Evolutionary conservation across 495 filamentous ascomycete species (phyloP).

Genomic region (Neurospora sp.): DNA sequence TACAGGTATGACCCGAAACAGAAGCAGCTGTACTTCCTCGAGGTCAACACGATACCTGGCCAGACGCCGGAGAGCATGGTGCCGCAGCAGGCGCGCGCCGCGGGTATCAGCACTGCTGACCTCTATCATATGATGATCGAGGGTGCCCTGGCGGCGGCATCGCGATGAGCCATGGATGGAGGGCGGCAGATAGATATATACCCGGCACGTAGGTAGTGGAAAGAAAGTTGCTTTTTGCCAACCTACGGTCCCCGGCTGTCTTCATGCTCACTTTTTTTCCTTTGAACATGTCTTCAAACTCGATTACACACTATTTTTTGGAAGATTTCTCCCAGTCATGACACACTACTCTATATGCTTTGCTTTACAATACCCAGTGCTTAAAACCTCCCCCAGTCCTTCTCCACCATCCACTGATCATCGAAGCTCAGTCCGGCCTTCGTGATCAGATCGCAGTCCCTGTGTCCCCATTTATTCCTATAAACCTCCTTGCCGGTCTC

Average conservation of each 20-base stretch:
- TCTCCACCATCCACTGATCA: slow-evolving; percentile 43
- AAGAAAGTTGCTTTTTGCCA: background rate
- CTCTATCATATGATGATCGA: background rate
- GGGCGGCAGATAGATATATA: background rate
- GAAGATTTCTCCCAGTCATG: background rate
- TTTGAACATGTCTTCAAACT: background rate
- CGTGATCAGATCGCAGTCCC: slow-evolving; percentile 36
- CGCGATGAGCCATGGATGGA: background rate
- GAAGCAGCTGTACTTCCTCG: background rate
- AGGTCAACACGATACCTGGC: background rate
- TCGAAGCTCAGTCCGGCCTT: slow-evolving; percentile 29
- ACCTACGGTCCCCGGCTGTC: background rate
- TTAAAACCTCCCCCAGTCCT: slow-evolving; percentile 21
- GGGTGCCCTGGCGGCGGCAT: background rate
- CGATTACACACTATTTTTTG: background rate
- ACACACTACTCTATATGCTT: background rate
- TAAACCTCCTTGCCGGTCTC: slow-evolving; percentile 42
- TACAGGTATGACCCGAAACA: background rate
- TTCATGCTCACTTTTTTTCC: background rate
- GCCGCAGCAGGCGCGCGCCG: background rate
- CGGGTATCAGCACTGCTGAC: background rate
- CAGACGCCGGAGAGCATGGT: background rate
- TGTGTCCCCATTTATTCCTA: slow-evolving; percentile 46
- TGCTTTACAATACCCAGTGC: background rate
- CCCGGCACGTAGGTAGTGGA: background rate